Conservation (phyloP, 1,139 yeast genomes). For the Hyphopichia wangnamkhiaoensis region DNA sequence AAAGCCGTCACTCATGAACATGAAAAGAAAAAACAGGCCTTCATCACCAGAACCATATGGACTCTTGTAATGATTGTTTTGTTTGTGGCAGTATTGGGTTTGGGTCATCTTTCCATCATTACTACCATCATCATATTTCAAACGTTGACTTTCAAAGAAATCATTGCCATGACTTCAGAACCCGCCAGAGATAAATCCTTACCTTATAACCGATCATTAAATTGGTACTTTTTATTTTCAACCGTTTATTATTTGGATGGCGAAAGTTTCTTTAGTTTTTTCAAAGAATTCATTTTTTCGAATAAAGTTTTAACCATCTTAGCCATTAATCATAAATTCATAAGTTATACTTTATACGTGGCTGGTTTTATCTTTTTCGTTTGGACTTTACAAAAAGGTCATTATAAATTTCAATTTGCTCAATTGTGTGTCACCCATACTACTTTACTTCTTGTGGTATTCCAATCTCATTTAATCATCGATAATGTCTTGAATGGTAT, state of each 20-base stretch:
- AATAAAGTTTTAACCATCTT: conserved; percentile 42
- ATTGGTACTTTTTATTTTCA: conserved; percentile 84
- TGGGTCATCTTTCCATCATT: conserved; percentile 86
- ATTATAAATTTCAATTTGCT: conserved; percentile 87
- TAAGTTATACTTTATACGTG: conserved; percentile 81
- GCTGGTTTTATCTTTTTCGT: conserved; percentile 91
- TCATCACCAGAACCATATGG: conserved; percentile 91
- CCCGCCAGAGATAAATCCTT: conserved; percentile 83
- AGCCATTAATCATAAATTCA: conserved; percentile 75
- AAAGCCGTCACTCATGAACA: conserved; percentile 24
- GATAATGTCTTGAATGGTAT: conserved; percentile 87
- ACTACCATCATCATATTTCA: conserved; percentile 71
- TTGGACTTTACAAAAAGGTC: conserved; percentile 84
- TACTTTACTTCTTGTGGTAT: conserved; percentile 86
- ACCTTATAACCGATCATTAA: conserved; percentile 80
- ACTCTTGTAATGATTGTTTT: conserved; percentile 85
- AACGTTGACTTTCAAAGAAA: conserved; percentile 84
- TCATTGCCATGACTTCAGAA: conserved; percentile 80
- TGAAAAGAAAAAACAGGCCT: conserved; percentile 78
- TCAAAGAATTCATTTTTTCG: conserved; percentile 45
- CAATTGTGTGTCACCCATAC: conserved; percentile 93
- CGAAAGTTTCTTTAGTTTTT: conserved; percentile 70
- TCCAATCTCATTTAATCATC: conserved; percentile 92
- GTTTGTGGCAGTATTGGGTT: conserved; percentile 70
- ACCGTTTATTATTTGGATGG: conserved; percentile 90